Percentiles rank a stretch among this genome's conserved stretches.
Conservation (phyloP, 441 rosid species). For the Manihot esculenta region DNA sequence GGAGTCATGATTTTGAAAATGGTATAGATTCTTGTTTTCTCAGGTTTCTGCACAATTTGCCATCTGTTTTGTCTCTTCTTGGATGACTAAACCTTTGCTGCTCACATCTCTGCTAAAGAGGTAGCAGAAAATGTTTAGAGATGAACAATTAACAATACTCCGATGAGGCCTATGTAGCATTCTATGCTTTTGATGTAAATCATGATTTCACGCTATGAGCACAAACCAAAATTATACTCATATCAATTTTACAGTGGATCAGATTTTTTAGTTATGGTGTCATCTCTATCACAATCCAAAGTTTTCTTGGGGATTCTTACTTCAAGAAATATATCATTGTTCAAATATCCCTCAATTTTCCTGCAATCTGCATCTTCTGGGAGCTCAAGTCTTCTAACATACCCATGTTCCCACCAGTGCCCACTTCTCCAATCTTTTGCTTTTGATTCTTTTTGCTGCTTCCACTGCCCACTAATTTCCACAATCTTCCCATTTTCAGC, state of each 20-base stretch:
- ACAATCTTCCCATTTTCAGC: slow-evolving; percentile 64
- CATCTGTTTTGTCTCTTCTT: too few species aligned
- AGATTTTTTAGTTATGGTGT: slow-evolving; percentile 6
- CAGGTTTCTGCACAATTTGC: too few species aligned
- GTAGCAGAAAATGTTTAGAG: too few species aligned
- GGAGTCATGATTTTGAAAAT: too few species aligned
- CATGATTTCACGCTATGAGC: too few species aligned
- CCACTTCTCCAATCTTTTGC: slow-evolving; percentile 77
- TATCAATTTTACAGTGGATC: slow-evolving; percentile 23
- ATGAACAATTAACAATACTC: too few species aligned
- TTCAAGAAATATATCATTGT: slow-evolving; percentile 48
- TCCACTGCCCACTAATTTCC: slow-evolving; percentile 81
- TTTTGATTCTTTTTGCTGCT: slow-evolving; percentile 40
- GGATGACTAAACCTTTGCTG: too few species aligned
- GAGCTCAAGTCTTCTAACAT: slow-evolving; percentile 78
- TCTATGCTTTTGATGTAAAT: too few species aligned
- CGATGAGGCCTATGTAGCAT: too few species aligned
- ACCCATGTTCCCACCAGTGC: slow-evolving; percentile 90
- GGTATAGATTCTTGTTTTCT: too few species aligned
- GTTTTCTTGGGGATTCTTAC: slow-evolving; percentile 54
- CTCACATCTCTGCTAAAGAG: too few species aligned
- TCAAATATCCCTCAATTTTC: slow-evolving; percentile 48
- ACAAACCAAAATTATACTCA: slow-evolving; percentile 29
- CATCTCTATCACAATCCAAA: slow-evolving; percentile 18
- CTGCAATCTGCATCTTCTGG: slow-evolving; percentile 71